Percentiles rank a stretch among this genome's conserved stretches.
Conservation (phyloP, 495 filamentous ascomycete species). For the Talaromyces liani region DNA sequence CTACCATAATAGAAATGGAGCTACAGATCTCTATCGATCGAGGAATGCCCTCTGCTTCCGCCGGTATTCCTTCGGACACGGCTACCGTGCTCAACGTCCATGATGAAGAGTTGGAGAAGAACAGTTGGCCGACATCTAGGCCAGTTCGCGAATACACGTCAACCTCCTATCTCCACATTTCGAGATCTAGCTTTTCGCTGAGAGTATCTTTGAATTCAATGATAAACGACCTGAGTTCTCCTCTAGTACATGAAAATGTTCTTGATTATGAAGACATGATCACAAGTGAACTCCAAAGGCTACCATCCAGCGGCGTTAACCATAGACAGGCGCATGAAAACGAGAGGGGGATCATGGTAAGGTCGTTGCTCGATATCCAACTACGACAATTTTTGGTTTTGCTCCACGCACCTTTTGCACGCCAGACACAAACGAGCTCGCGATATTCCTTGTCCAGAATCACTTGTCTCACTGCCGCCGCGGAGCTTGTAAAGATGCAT, state of each 20-base stretch:
- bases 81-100: conserved; percentile 39
- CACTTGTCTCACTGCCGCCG: conserved; percentile 18
- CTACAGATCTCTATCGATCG: conserved; percentile 46
- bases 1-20: conserved; percentile 46
- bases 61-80: conserved; percentile 42
- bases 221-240: conserved; percentile 20
- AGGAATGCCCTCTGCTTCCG: conserved; percentile 45
- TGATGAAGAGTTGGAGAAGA: conserved; percentile 37
- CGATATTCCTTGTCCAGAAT: conserved; percentile 17
- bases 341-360: neutral
- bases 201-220: conserved; percentile 20
- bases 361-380: conserved; percentile 20
- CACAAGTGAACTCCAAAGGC: conserved; percentile 14
- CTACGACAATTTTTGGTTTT: conserved; percentile 22
- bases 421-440: conserved; percentile 11
- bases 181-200: conserved; percentile 15
- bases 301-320: conserved; percentile 13
- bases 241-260: conserved; percentile 18
- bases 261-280: conserved; percentile 21
- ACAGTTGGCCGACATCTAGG: conserved; percentile 10
- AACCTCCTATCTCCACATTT: conserved; percentile 19
- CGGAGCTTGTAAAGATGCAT: conserved; percentile 14
- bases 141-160: conserved; percentile 13
- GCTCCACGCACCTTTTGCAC: conserved; percentile 23
- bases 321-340: neutral